phyloP scores from a whole-genome alignment of 768 basidiomycete genomes.

The Lanmaoa pseudosensibilis region DNA sequence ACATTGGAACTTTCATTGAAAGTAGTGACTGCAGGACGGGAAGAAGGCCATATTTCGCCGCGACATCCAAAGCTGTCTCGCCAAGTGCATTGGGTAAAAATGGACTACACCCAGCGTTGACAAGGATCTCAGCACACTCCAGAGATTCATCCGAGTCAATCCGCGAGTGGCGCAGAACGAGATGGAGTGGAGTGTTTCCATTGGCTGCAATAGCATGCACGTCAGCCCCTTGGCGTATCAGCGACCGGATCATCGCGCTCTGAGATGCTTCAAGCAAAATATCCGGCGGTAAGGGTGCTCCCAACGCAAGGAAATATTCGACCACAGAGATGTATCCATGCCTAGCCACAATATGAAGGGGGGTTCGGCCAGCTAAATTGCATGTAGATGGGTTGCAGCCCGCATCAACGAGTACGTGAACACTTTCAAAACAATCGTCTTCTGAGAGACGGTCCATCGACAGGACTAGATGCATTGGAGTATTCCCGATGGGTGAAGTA shows the following conservation, averaged over 20 bases:
- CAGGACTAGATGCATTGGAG: background rate
- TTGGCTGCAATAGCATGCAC: background rate
- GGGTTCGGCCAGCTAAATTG: background rate
- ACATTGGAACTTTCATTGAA: background rate
- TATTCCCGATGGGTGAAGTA: background rate
- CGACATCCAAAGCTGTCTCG: background rate
- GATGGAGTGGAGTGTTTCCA: background rate
- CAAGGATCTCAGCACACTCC: background rate
- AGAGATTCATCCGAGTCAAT: background rate
- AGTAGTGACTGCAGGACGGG: background rate
- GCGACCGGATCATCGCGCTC: background rate
- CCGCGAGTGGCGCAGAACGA: accelerated
- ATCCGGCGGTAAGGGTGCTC: background rate
- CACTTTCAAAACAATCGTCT: background rate
- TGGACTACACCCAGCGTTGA: background rate
- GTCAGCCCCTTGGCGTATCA: background rate
- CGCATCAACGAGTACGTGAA: slow-evolving; percentile 4
- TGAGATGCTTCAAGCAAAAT: background rate
- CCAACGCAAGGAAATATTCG: background rate
- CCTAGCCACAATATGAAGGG: background rate
- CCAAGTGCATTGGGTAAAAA: background rate
- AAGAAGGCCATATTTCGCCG: background rate
- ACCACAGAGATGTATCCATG: background rate
- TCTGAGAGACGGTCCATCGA: background rate
- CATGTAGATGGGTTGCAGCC: slow-evolving; percentile 1